These are phyloP conservation scores for Parafenestella ontariensis DNA, from an alignment of 2,329 filamentous ascomycete genomes.

Conservation along the genomic window DNA sequence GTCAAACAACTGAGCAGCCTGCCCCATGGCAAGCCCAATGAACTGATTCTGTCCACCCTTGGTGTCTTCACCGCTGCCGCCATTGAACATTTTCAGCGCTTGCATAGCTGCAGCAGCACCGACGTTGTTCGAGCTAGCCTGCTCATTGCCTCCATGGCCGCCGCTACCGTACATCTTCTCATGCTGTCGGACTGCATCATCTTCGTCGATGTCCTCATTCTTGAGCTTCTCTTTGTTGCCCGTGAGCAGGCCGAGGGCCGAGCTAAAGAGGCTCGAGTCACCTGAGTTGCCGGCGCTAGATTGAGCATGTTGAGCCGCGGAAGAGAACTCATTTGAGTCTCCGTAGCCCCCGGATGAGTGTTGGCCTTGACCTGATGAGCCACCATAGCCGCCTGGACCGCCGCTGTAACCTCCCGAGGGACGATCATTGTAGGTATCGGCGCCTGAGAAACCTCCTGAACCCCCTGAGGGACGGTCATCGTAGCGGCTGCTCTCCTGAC, in stretches of 20 bases:
- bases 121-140: slow-evolving; percentile 52
- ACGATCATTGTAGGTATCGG: too few species aligned
- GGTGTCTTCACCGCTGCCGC: slow-evolving; percentile 54
- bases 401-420: slow-evolving; percentile 18
- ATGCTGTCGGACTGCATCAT: slow-evolving; percentile 75
- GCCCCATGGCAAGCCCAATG: slow-evolving; percentile 83
- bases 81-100: slow-evolving; percentile 79
- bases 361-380: slow-evolving; percentile 32
- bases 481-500: slow-evolving; percentile 24
- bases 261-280: slow-evolving; percentile 62
- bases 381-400: slow-evolving; percentile 24
- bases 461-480: slow-evolving; percentile 32
- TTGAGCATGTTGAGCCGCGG: slow-evolving; percentile 63
- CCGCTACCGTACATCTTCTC: slow-evolving; percentile 72
- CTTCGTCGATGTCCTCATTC: slow-evolving; percentile 65
- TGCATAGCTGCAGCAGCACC: slow-evolving; percentile 77
- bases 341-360: slow-evolving; percentile 49
- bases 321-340: slow-evolving; percentile 60
- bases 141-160: slow-evolving; percentile 52
- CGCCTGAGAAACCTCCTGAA: too few species aligned
- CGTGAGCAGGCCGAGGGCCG: slow-evolving; percentile 62
- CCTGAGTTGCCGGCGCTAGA: slow-evolving; percentile 61
- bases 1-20: slow-evolving; percentile 80
- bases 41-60: slow-evolving; percentile 74
- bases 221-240: slow-evolving; percentile 60